These are phyloP conservation scores for Paecilomyces formosus DNA, from an alignment of 2,329 filamentous ascomycete species.

Conservation along the genomic window DNA sequence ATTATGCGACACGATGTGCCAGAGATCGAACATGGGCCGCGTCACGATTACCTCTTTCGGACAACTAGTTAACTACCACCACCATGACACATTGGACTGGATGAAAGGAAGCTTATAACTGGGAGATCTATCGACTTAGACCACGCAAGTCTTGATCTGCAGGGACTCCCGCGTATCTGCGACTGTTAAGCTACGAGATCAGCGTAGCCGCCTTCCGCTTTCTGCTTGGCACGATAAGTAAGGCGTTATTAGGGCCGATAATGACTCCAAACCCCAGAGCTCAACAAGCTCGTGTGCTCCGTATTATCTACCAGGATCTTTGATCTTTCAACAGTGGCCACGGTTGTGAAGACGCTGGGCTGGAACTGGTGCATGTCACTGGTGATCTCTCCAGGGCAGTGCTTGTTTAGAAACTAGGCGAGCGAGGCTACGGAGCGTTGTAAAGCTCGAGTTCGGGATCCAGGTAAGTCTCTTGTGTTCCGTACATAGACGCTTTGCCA, in stretches of 20 bases:
- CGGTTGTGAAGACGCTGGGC: neutral
- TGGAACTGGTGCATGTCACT: neutral
- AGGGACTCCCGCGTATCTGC: slow-evolving; percentile 1
- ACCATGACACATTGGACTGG: neutral
- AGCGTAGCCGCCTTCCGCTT: neutral
- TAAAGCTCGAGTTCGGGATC: neutral
- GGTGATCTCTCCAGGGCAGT: neutral
- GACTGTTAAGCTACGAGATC: neutral
- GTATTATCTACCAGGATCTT: neutral
- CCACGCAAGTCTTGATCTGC: neutral
- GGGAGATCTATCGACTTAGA: neutral
- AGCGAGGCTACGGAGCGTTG: neutral
- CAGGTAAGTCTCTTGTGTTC: neutral
- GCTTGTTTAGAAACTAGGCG: neutral
- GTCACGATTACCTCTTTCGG: neutral
- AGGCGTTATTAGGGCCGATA: neutral
- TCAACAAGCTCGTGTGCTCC: neutral
- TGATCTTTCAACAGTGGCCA: neutral
- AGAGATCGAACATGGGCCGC: neutral
- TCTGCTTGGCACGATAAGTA: neutral
- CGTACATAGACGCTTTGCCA: neutral
- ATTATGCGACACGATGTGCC: neutral
- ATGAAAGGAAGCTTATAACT: neutral
- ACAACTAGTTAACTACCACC: neutral
- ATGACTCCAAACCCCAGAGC: neutral